Conservation (phyloP, 768 basidiomycete species). For the Lentinula raphanica region DNA sequence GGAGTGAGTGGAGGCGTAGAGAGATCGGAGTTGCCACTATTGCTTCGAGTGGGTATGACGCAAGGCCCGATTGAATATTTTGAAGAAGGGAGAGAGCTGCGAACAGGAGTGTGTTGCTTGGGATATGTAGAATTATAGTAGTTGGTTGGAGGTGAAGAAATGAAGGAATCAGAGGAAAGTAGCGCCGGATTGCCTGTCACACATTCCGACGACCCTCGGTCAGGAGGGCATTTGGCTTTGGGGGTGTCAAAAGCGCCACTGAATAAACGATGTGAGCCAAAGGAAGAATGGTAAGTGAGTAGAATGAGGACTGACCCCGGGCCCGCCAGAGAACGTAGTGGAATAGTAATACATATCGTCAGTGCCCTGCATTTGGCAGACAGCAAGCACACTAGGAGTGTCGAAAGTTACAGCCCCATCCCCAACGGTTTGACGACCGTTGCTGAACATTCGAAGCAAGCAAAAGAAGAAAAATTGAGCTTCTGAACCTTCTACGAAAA, state of each 20-base stretch:
- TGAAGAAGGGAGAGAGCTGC: constrained; percentile 15
- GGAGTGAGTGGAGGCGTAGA: constrained; percentile 79
- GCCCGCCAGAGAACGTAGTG: constrained; percentile 91
- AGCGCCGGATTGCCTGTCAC: constrained; percentile 91
- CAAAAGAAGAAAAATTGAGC: not conserved
- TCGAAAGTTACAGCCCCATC: constrained; percentile 88
- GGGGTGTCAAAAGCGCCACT: constrained; percentile 98
- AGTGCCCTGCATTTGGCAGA: constrained; percentile 78
- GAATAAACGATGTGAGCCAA: constrained; percentile 9
- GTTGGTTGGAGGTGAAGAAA: constrained; percentile 24
- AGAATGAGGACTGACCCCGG: constrained; percentile 54
- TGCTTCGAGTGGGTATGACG: constrained; percentile 33
- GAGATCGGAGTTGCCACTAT: constrained; percentile 33
- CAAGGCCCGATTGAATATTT: constrained; percentile 30
- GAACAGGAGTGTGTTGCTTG: constrained; percentile 8
- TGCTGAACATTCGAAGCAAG: constrained; percentile 48
- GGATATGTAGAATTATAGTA: constrained; percentile 14
- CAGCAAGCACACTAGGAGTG: constrained; percentile 77
- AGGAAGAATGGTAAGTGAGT: not conserved
- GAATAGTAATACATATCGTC: constrained; percentile 87
- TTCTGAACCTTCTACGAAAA: not conserved
- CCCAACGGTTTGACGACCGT: constrained; percentile 95
- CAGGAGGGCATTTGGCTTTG: constrained; percentile 89
- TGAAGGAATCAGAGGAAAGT: constrained; percentile 41
- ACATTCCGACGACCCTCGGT: constrained; percentile 91